Percentiles rank a stretch among this genome's conserved stretches.
Evolutionary conservation across 2,329 filamentous ascomycete species (phyloP).

Genomic region (Amauroascus verrucosus): DNA sequence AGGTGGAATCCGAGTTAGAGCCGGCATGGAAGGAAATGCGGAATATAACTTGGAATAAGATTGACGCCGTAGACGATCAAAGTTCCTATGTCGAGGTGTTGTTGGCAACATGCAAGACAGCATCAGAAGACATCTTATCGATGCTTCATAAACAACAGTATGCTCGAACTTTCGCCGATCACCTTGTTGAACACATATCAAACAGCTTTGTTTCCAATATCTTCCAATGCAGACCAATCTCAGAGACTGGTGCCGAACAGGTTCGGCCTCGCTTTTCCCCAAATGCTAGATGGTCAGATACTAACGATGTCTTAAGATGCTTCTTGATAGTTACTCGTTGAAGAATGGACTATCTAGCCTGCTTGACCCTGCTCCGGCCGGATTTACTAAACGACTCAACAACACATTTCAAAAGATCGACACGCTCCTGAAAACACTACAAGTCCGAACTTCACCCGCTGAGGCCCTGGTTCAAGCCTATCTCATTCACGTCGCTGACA

Average conservation of each 20-base stretch:
- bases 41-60: slow-evolving; percentile 86
- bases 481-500: slow-evolving; percentile 90
- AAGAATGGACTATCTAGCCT: slow-evolving; percentile 42
- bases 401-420: slow-evolving; percentile 78
- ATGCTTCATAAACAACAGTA: slow-evolving; percentile 85
- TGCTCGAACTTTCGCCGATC: slow-evolving; percentile 86
- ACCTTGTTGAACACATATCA: slow-evolving; percentile 80
- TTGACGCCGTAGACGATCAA: slow-evolving; percentile 88
- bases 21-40: slow-evolving; percentile 93
- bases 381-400: slow-evolving; percentile 78
- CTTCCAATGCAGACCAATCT: slow-evolving; percentile 80
- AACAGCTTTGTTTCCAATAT: slow-evolving; percentile 72
- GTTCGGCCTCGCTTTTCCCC: slow-evolving; percentile 33
- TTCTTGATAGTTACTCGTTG: slow-evolving; percentile 77
- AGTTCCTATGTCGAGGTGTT: slow-evolving; percentile 84
- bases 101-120: slow-evolving; percentile 59
- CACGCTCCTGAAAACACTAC: slow-evolving; percentile 86
- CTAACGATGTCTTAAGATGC: slow-evolving; percentile 52
- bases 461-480: slow-evolving; percentile 96
- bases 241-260: slow-evolving; percentile 89
- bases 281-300: neutral
- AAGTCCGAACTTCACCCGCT: slow-evolving; percentile 81
- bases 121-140: slow-evolving; percentile 62
- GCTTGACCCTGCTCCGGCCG: slow-evolving; percentile 47
- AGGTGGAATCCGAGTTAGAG: slow-evolving; percentile 73